Conservation (phyloP, 2,329 filamentous ascomycete genomes). For the Penicillium sp. region DNA sequence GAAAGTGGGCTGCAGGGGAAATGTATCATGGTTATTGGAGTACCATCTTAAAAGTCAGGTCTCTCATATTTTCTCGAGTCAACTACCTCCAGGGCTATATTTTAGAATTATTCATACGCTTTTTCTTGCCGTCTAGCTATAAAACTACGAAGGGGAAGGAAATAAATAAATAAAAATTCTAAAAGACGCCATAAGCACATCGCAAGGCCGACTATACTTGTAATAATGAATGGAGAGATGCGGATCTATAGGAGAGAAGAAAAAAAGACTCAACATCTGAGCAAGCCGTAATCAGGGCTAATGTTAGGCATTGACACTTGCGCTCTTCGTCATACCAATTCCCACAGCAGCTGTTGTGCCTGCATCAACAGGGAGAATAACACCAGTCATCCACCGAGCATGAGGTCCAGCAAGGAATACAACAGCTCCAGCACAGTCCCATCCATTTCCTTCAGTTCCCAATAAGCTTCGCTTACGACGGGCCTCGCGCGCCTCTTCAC, state of each 20-base stretch:
- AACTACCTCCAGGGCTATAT: no score
- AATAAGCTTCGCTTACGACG: conserved; percentile 51
- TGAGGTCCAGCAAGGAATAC: conserved; percentile 54
- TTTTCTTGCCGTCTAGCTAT: no score
- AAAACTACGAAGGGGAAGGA: no score
- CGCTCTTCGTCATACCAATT: conserved; percentile 41
- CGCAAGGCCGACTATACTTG: no score
- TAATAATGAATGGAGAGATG: no score
- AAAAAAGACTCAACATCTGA: not conserved
- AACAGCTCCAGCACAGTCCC: conserved; percentile 54
- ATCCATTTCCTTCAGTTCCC: conserved; percentile 55
- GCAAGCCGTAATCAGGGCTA: not conserved
- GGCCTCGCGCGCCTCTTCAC: conserved; percentile 49
- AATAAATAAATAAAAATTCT: no score
- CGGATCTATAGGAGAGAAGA: not conserved
- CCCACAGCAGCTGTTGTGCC: conserved; percentile 45
- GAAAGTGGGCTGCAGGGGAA: not conserved
- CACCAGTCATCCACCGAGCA: conserved; percentile 53
- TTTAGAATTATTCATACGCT: no score
- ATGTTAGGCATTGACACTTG: conserved; percentile 34
- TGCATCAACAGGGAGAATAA: conserved; percentile 50
- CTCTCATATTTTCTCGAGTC: no score
- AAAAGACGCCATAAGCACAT: no score
- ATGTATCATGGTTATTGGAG: no score
- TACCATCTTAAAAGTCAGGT: no score